Base-by-base conservation (phyloP, 495 filamentous ascomycete species). In the Tetracladium setigerum region DNA sequence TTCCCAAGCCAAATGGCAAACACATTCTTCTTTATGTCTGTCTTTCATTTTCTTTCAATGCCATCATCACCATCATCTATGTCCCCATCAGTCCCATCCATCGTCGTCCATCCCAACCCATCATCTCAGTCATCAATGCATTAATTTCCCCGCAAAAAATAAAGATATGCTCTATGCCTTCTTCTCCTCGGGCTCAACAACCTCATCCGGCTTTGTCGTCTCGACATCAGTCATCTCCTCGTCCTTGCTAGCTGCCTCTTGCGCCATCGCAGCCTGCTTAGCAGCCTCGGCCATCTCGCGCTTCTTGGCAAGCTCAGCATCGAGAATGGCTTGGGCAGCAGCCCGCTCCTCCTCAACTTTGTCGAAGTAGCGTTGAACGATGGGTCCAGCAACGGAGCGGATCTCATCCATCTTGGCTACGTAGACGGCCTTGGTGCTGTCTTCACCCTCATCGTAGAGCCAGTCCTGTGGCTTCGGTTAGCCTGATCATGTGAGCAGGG, bases 391-490 rank as follows among this genome's bases (percentile, higher is more conserved):
- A 46, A 94, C 72, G 56, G 87, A 81, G 58, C 87, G 86, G 66
- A 99, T 89, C 64, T 99, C 92, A 48, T 97, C 91, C 67, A 91
- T 84, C 78, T 96, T 97, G 60, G 86, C 76, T 41, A 89, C 74
- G 68, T 99, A 99, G 52, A 89, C 70, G 33, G 85, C 87, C 75
- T 95, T 95, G 59, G 87, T 90, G 60, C 90, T 78, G 63, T 97
- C 92, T 48, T 96, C 90, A 55, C 92, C 92, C 22, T 97, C 92
- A 55, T 95, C 89, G 69, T 98, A 97, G 44, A 99, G 81, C 92
- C 92, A 99, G 56, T 97, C 89, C 90, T 97, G 55, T 16, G 11
- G 19, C 5, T 15, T 19, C 14, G 11, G 34, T 46, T 41, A 49
- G 39, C 22, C 13, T 27, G 27, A 6, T n/a, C 38, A 19, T 14